Evolutionary conservation across 2,329 filamentous ascomycete species (phyloP).

Genomic region (Calonectria ilicicola): DNA sequence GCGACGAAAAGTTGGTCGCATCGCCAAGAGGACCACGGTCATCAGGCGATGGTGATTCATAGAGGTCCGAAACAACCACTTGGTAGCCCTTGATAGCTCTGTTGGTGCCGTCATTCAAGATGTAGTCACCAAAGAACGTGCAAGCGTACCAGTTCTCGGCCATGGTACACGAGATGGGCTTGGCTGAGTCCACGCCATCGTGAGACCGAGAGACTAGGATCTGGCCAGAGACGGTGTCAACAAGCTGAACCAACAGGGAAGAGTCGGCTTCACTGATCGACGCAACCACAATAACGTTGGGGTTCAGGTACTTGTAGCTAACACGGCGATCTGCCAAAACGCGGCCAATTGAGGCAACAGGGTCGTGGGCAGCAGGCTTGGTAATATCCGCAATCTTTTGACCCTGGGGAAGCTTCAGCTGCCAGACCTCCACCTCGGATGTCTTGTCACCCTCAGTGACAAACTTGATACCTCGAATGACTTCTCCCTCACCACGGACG

Average conservation of each 20-base stretch:
- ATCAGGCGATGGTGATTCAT: constrained; percentile 85
- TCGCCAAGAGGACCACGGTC: constrained; percentile 84
- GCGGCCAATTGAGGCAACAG: constrained; percentile 93
- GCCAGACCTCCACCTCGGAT: constrained; percentile 72
- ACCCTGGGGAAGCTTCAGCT: constrained; percentile 73
- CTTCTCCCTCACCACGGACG: constrained; percentile 60
- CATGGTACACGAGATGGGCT: constrained; percentile 81
- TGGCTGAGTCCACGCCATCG: constrained; percentile 77
- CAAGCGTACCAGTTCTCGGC: constrained; percentile 98
- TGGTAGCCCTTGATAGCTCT: constrained; percentile 83
- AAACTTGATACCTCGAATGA: constrained; percentile 68
- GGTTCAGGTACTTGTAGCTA: constrained; percentile 96
- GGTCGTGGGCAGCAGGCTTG: constrained; percentile 80
- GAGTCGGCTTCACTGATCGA: constrained; percentile 69
- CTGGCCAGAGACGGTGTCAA: constrained; percentile 89
- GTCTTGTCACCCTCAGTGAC: constrained; percentile 54
- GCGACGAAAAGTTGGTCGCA: constrained; percentile 79
- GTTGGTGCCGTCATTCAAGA: constrained; percentile 64
- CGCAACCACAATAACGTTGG: constrained; percentile 84
- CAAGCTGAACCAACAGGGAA: constrained; percentile 78
- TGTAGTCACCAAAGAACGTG: constrained; percentile 77
- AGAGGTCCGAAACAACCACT: constrained; percentile 87
- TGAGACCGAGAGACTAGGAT: constrained; percentile 80
- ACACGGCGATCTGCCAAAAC: constrained; percentile 94
- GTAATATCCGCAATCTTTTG: constrained; percentile 78